Evolutionary conservation across 2,329 filamentous ascomycete genomes (phyloP), one percentile per base, ranked within the genome.

Genomic region (Rasamsonia emersonii): DNA sequence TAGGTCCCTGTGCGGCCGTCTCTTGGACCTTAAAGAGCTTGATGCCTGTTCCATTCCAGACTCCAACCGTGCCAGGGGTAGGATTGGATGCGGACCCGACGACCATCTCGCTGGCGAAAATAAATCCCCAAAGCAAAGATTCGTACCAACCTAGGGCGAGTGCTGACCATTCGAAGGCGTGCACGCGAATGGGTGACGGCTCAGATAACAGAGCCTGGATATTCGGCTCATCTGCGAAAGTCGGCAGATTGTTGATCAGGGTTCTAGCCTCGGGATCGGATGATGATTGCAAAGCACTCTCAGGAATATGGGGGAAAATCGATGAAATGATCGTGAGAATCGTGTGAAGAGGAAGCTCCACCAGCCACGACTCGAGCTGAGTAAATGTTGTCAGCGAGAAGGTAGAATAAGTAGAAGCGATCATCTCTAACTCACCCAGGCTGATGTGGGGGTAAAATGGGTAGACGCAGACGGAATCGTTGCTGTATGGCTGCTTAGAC

Each of bases 141-240:
- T 95, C 86, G 56, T 96, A 95, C 91, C 91, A 96, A 29, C 88
- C 89, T 30, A 96, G 69, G 0, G 85, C 82, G 19, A 94, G 67
- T 0, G 84, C 79, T 3, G 86, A 89, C 89, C 89, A 96, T 61
- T 94, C 86, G 50, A 96, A 96, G 9, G 85, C 80, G 52, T 95
- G 88, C 10, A 91, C 80, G 18, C 82, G 74, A 32, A 85, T 71
- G 0, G 81, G 70, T 1, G 77, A 77, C 1, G 82, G 74, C 27
- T 94, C 86, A 0, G 58, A 51, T n/a, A 65, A 51, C 21, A 94
- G 75, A 6, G 77, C 79, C 7, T 77, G 71, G 25, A 93, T 65
- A 30, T 74, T 69, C 1, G 81, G 62, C 24, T 65, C 61, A n/a
- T 59, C 56, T 9, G 53, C 45, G 30, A 65, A 65, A 2, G 59